A percentile compares a stretch with the other conserved stretches of the same genome.
These are phyloP conservation scores for Nitzschia inconspicua DNA, from an alignment of 108 stramenopile genomes.

Conservation along the genomic window DNA sequence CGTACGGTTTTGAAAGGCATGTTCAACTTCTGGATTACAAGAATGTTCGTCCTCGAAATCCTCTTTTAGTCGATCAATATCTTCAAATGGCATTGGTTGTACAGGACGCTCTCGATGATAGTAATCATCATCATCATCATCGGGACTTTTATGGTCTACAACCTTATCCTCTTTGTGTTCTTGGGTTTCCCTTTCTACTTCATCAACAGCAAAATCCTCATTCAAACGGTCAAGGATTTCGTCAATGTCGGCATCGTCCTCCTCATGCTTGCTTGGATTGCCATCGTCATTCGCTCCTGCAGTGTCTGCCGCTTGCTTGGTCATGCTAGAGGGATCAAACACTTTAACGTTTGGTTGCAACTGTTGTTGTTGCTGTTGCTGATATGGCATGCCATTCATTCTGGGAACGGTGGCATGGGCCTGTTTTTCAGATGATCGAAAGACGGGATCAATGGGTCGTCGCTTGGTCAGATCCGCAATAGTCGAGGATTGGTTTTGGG, in stretches of 20 bases:
- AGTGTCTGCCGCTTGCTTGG: not conserved
- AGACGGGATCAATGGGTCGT: no score
- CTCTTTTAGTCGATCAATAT: not conserved
- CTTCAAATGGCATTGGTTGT: not conserved
- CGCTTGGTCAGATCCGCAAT: no score
- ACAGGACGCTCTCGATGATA: conserved; percentile 11
- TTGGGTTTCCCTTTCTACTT: not conserved
- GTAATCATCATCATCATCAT: no score
- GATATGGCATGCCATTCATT: no score
- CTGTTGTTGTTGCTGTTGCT: no score
- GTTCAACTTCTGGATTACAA: not conserved
- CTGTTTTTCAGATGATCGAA: no score
- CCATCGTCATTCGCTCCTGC: not conserved
- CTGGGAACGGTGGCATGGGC: no score
- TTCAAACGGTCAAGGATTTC: not conserved
- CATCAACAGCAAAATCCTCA: not conserved
- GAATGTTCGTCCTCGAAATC: not conserved
- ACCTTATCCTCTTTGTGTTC: not conserved
- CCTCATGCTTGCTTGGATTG: no score
- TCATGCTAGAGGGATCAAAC: no score
- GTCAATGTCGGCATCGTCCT: not conserved
- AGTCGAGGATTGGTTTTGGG: no score
- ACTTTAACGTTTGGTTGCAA: no score
- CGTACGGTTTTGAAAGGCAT: not conserved
- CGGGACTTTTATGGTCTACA: not conserved